These are phyloP conservation scores for Fusarium oxysporum DNA, from an alignment of 2,329 filamentous ascomycete species.

Conservation along the genomic window DNA sequence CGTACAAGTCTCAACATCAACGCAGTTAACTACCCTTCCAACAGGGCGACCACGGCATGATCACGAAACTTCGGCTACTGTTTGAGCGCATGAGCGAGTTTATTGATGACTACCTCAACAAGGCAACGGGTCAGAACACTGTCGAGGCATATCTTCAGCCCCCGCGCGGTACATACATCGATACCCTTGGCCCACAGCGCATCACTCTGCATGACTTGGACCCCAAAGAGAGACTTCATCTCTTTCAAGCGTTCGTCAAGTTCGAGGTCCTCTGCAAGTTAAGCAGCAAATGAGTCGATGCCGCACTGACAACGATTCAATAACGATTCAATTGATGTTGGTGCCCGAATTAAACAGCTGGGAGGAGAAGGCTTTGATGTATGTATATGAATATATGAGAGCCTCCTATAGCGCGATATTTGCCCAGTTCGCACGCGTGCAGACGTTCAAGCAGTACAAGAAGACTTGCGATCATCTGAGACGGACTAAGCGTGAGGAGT, in stretches of 20 bases:
- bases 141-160: not conserved
- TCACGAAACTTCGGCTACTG: not conserved
- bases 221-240: not conserved
- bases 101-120: not conserved
- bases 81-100: not conserved
- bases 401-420: not conserved
- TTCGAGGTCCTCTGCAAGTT: not conserved
- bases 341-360: not conserved
- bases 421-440: not conserved
- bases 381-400: conserved; percentile 10
- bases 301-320: not conserved
- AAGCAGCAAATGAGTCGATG: fast-evolving
- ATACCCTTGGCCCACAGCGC: not conserved
- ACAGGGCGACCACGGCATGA: fast-evolving
- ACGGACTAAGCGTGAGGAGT: no score
- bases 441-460: not conserved
- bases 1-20: no score
- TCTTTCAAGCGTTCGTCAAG: not conserved
- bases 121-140: not conserved
- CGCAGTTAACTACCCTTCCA: not conserved
- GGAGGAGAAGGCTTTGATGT: not conserved
- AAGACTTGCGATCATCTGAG: not conserved
- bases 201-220: not conserved
- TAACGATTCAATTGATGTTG: no score
- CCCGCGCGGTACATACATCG: not conserved